Evolutionary conservation across 441 rosid genomes (phyloP).

Genomic region (Gossypium lobatum): DNA sequence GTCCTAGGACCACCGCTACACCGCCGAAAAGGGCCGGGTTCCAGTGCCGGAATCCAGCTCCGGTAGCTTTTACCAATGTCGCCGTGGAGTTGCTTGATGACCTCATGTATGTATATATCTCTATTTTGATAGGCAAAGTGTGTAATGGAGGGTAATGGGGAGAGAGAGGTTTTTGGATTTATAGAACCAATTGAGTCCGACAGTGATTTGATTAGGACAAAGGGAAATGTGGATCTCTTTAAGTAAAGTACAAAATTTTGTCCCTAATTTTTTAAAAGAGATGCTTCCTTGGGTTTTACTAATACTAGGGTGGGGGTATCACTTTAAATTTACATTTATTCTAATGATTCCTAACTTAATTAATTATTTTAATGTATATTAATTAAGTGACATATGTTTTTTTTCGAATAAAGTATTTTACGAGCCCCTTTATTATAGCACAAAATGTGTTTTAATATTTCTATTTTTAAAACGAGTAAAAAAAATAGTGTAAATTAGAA

Average conservation of each 20-base stretch:
- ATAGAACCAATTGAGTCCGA: slow-evolving; percentile 16
- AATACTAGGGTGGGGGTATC: slow-evolving; percentile 7
- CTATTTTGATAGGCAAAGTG: background rate
- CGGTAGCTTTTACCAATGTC: background rate
- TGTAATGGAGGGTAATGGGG: background rate
- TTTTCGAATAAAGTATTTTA: no score
- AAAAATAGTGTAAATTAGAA: no score
- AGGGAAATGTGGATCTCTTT: background rate
- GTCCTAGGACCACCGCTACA: slow-evolving; percentile 43
- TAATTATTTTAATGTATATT: background rate
- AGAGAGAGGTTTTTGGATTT: slow-evolving; percentile 10
- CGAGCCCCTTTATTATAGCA: no score
- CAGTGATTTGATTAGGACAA: slow-evolving; percentile 17
- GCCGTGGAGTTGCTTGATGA: slow-evolving; percentile 23
- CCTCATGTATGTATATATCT: slow-evolving; percentile 19
- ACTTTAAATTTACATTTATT: background rate
- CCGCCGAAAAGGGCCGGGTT: slow-evolving; percentile 47
- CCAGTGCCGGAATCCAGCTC: slow-evolving; percentile 23
- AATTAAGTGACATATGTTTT: background rate
- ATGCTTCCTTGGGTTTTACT: slow-evolving; percentile 29
- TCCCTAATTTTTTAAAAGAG: slow-evolving; percentile 14
- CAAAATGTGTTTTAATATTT: no score
- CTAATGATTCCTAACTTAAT: background rate
- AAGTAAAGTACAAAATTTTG: slow-evolving; percentile 15
- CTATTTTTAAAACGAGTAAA: no score